Base-by-base conservation (phyloP, 139 green algal species). In the Parachlorella kessleri region DNA sequence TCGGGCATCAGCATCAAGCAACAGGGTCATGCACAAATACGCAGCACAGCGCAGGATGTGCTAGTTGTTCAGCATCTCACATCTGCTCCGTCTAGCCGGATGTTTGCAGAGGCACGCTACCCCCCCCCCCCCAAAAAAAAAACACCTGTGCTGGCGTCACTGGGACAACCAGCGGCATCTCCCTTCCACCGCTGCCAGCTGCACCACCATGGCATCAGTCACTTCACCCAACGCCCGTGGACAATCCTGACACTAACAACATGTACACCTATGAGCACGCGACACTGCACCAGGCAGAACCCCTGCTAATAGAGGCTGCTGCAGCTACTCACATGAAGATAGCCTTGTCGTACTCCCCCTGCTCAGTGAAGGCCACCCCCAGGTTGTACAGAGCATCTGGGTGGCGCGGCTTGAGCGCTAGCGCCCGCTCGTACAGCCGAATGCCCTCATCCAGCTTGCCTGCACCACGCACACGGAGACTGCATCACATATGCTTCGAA, bases 371-470 rank as follows among this genome's bases (percentile, higher is more conserved):
- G 9, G 90, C 92, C 10, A 98, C 94, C 0, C 93, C 96, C 41
- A 99, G 86, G 85, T 99, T 98, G 92, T 99, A 99, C 55, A 98
- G 81, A 3, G 95, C 95, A 8, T 98, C 91, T 0, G 90, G 79
- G 55, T 97, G 89, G 26, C 79, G 72, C 2, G 93, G 89, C 63
- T 87, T 76, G 36, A 91, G 77, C 3, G 84, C 80, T 64, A 96
- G 74, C 0, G 93, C 91, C 0, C 84, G 81, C 82, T 97, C 91
- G 67, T 95, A 96, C 54, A 91, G 55, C 1, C 76, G 39, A 0
- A 92, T 81, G 41, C 78, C 89, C 37, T 89, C 84, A 0, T 80
- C 67, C 59, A 88, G 24, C 2, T 78, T 18, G 37, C 72, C 69
- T 72, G 76, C 40, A 38, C 26, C 1, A 33, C 30, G 40, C 26